phyloP scores from a whole-genome alignment of 345 rosid species.

The Populus tremula region DNA sequence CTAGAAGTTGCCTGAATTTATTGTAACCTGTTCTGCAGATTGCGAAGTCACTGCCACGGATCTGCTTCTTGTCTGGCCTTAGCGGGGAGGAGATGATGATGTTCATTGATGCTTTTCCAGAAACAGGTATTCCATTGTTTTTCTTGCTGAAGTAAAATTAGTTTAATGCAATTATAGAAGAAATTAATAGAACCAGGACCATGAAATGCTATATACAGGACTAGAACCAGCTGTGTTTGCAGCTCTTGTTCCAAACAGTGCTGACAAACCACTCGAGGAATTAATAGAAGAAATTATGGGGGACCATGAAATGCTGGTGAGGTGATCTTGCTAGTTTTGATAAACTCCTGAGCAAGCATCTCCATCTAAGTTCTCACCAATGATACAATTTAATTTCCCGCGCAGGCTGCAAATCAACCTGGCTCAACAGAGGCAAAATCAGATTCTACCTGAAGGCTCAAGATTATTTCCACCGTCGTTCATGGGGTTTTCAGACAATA shows the following conservation, averaged over 20 bases:
- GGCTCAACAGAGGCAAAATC: constrained; percentile 11
- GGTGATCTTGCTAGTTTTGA: constrained; percentile 12
- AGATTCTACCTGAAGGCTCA: neutral
- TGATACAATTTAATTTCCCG: neutral
- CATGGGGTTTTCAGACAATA: neutral
- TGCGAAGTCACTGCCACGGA: constrained; percentile 62
- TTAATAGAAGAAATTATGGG: constrained; percentile 83
- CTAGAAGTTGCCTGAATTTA: neutral
- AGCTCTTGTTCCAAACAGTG: constrained; percentile 81
- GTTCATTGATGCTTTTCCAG: constrained; percentile 86
- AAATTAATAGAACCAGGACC: too few relatives aligned
- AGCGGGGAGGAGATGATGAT: constrained; percentile 93
- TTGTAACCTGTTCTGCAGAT: constrained; percentile 36
- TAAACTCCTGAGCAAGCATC: neutral
- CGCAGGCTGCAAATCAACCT: constrained; percentile 46
- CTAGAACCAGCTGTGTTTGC: constrained; percentile 75
- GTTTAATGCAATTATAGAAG: neutral
- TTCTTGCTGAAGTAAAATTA: neutral
- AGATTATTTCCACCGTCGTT: neutral
- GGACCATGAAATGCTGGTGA: constrained; percentile 87
- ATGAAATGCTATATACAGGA: constrained; percentile 45
- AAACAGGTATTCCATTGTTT: constrained; percentile 44
- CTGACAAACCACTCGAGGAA: constrained; percentile 61
- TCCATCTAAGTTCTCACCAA: neutral
- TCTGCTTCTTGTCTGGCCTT: constrained; percentile 84